A percentile compares a stretch with the other conserved stretches of the same genome.
phyloP scores from a whole-genome alignment of 2,329 filamentous ascomycete species.

The Tolypocladium nubicola region DNA sequence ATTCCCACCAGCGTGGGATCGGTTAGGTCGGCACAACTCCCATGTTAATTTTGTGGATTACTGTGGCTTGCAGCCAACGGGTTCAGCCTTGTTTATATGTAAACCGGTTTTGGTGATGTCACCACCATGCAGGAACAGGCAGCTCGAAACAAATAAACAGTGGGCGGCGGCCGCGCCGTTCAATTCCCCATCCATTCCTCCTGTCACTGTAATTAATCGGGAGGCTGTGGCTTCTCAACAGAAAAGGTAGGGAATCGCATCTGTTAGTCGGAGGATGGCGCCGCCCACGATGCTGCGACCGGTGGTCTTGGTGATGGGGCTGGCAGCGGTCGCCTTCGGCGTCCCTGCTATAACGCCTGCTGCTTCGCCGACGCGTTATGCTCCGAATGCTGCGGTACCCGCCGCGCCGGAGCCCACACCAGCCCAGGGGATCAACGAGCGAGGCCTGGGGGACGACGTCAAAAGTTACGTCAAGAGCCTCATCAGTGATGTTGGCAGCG shows the following conservation, averaged over 20 bases:
- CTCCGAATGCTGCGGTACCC: constrained; percentile 1
- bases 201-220: neutral
- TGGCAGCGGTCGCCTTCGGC: neutral
- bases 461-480: constrained; percentile 40
- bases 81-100: neutral
- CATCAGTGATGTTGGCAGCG: constrained; percentile 39
- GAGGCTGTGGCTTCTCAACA: neutral
- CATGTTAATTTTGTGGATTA: neutral
- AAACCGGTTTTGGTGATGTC: constrained; percentile 2
- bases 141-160: neutral
- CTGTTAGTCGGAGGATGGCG: neutral
- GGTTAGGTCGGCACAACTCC: neutral
- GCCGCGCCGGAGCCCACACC: constrained; percentile 14
- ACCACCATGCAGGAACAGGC: neutral
- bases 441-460: constrained; percentile 27
- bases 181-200: neutral
- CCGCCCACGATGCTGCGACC: neutral
- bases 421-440: constrained; percentile 12
- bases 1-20: neutral
- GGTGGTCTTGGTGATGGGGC: neutral
- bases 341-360: neutral
- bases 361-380: neutral
- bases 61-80: neutral
- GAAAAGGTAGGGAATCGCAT: neutral
- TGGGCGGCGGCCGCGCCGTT: neutral